Evolutionary conservation across 805 yeast genomes (phyloP), one percentile per base, ranked within the genome.

Genomic region (Teunomyces gatunensis): DNA sequence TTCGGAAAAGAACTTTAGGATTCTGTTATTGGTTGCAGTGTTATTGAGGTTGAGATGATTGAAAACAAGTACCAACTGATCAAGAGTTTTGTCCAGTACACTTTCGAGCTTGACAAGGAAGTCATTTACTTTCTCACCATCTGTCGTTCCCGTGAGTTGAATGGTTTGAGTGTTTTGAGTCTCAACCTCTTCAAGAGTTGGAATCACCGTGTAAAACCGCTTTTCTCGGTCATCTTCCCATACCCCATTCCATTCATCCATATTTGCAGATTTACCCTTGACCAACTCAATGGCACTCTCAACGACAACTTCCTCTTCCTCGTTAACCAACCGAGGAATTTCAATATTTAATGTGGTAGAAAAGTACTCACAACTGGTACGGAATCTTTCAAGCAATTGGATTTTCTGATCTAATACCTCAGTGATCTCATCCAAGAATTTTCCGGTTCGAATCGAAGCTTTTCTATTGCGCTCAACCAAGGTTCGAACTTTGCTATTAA

Each of bases 151-250:
- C 3, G 43, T 39, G n/a, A 18, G 35, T 10, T 15, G 21, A 4
- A 23, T 25, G 11, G 15, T n/a, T 12, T 13, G n/a, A 12, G 20
- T 5, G 15, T n/a, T 9, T 30, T 34, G 39, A 1, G 70, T 61
- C 1, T 74, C 53, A 5, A 65, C 58, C 3, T 61, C 61, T 3
- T 67, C 63, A 7, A 77, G 54, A 12, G 65, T 67, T 0, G 87
- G 84, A 15, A 83, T 64, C 1, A 67, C 73, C 27, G 78, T 80
- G 59, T 88, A 87, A 59, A 89, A 90, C 50, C 70, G 73, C 50
- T 77, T 75, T n/a, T 79, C 82, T 27, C 82, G 84, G 13, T 80
- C 80, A 47, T 76, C 82, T 34, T 80, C 87, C 95, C 95, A 89
- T 36, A 68, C 54, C 5, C 61, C 64, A 9, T 51, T 55, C 44